Percentiles rank a stretch among this genome's conserved stretches.
Conservation (phyloP, 1,284 basidiomycete genomes). For the Rhizopogon parksii region DNA sequence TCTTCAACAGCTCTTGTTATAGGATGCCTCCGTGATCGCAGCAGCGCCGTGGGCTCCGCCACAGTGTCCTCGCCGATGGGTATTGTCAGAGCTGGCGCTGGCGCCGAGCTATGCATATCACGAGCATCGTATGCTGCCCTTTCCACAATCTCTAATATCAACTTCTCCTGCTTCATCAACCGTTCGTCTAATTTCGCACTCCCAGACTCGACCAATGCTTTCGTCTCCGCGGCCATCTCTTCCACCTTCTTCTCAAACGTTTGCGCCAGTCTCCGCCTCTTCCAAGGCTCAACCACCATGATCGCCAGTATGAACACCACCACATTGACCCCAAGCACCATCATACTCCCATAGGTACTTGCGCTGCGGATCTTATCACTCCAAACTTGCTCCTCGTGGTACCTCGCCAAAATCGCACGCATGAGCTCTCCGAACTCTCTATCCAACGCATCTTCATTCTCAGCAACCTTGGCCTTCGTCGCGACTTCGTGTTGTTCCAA, state of each 20-base stretch:
- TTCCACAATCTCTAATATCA: conserved; percentile 28
- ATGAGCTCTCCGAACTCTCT: conserved; percentile 80
- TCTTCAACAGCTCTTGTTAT: conserved; percentile 7
- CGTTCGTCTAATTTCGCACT: conserved; percentile 43
- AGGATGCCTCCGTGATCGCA: conserved; percentile 10
- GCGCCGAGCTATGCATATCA: background rate
- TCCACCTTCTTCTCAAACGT: conserved; percentile 83
- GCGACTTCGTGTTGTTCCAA: conserved; percentile 71
- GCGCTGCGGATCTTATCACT: conserved; percentile 93
- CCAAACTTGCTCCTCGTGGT: conserved; percentile 97
- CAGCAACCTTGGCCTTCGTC: conserved; percentile 58
- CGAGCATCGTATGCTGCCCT: conserved; percentile 14
- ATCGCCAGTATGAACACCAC: conserved; percentile 85
- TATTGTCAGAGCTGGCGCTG: background rate
- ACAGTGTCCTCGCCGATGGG: conserved; percentile 4
- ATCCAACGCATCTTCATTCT: conserved; percentile 74
- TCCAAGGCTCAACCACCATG: conserved; percentile 90
- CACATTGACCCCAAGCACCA: conserved; percentile 79
- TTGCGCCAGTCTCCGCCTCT: conserved; percentile 73
- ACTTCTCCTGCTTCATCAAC: conserved; percentile 45
- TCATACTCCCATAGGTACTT: conserved; percentile 83
- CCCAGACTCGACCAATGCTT: conserved; percentile 38
- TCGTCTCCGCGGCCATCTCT: conserved; percentile 59
- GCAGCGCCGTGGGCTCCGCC: conserved; percentile 1
- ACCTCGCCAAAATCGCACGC: conserved; percentile 78